Conservation (phyloP, 805 yeast species). For the Cyberlindnera americana region DNA sequence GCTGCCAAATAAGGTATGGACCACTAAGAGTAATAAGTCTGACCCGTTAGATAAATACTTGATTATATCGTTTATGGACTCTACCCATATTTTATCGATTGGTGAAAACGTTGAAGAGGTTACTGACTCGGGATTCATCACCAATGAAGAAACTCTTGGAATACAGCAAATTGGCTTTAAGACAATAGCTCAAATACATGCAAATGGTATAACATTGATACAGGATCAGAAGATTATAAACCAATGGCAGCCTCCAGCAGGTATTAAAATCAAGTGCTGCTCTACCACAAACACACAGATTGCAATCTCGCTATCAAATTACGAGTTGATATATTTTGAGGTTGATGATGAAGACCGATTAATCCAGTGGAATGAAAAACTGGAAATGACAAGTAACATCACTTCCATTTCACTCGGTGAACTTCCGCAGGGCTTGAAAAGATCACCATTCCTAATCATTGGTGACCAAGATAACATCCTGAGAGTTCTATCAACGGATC, state of each 20-base stretch:
- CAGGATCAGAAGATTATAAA: slow-evolving; percentile 21
- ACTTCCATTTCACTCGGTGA: slow-evolving; percentile 46
- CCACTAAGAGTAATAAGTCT: slow-evolving; percentile 45
- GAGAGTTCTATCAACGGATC: slow-evolving; percentile 60
- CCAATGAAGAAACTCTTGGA: slow-evolving; percentile 57
- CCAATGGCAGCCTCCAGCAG: slow-evolving; percentile 85
- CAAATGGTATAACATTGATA: slow-evolving; percentile 65
- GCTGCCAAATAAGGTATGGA: slow-evolving; percentile 57
- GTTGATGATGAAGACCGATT: slow-evolving; percentile 60
- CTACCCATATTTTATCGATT: slow-evolving; percentile 69
- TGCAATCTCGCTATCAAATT: slow-evolving; percentile 64
- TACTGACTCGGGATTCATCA: slow-evolving; percentile 56
- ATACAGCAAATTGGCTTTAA: slow-evolving; percentile 63
- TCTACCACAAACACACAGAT: slow-evolving; percentile 66
- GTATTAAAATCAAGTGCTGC: slow-evolving; percentile 57
- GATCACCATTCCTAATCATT: slow-evolving; percentile 60
- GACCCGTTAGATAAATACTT: slow-evolving; percentile 59
- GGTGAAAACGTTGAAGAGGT: slow-evolving; percentile 82
- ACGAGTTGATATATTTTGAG: slow-evolving; percentile 81
- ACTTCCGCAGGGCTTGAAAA: slow-evolving; percentile 40
- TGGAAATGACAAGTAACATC: slow-evolving; percentile 50
- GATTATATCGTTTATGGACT: slow-evolving; percentile 59
- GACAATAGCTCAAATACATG: slow-evolving; percentile 70
- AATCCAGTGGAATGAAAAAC: slow-evolving; percentile 63
- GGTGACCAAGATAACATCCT: slow-evolving; percentile 72